phyloP scores from a whole-genome alignment of 2,329 filamentous ascomycete species.

The Trichoderma afroharzianum region DNA sequence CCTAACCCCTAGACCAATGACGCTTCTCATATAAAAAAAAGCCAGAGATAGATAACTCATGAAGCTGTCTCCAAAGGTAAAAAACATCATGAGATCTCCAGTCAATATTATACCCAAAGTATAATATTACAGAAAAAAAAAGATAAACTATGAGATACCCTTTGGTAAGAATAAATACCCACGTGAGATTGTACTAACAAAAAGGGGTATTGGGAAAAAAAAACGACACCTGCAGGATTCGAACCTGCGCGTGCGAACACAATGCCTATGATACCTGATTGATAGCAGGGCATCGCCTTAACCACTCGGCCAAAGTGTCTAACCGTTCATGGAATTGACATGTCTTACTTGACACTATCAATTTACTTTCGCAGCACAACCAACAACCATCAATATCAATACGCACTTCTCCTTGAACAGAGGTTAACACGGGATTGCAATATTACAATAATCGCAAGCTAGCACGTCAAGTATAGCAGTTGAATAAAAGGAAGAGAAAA shows the following conservation, averaged over 20 bases:
- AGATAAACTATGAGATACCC: background rate
- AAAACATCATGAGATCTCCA: background rate
- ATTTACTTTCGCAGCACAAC: background rate
- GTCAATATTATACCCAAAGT: background rate
- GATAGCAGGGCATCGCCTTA: constrained; percentile 21
- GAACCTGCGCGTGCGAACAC: constrained; percentile 21
- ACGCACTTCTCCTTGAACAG: background rate
- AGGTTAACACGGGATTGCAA: background rate
- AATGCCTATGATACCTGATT: constrained; percentile 17
- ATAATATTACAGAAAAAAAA: background rate
- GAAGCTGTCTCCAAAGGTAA: background rate
- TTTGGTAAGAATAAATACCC: background rate
- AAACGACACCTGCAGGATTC: constrained; percentile 21
- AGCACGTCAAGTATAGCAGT: background rate
- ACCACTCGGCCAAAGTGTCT: constrained; percentile 21
- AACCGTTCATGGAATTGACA: background rate
- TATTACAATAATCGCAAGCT: background rate
- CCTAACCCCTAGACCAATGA: constrained; percentile 17
- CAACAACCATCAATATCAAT: no score
- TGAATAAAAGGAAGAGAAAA: background rate
- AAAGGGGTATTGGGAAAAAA: no score
- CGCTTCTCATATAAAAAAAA: background rate
- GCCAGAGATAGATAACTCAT: background rate
- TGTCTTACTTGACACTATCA: background rate
- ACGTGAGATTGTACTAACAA: background rate